A percentile compares a stretch with the other conserved stretches of the same genome.
These are phyloP conservation scores for Arctostaphylos glauca DNA, from an alignment of 148 eudicot species.

Conservation along the genomic window DNA sequence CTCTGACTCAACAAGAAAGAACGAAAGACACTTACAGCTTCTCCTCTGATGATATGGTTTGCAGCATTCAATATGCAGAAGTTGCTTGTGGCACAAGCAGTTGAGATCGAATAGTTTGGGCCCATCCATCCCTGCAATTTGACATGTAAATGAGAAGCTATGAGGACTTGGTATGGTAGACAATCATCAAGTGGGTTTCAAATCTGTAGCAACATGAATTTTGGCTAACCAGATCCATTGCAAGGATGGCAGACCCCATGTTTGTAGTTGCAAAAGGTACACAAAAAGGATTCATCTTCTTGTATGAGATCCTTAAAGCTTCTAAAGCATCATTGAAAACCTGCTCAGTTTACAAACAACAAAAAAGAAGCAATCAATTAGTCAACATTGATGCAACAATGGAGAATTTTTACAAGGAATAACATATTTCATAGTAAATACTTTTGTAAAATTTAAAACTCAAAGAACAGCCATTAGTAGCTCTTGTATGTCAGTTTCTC, in stretches of 20 bases:
- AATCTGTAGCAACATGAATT: conserved; percentile 9
- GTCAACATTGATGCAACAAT: not conserved
- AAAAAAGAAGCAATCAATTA: conserved; percentile 11
- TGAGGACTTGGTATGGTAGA: conserved; percentile 9
- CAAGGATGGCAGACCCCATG: conserved; percentile 99
- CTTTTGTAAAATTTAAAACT: not conserved
- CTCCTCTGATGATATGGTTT: conserved; percentile 93
- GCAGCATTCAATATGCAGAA: conserved; percentile 93
- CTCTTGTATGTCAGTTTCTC: not conserved
- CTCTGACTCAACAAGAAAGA: conserved; percentile 15
- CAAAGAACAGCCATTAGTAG: not conserved
- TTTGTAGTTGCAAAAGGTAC: conserved; percentile 97
- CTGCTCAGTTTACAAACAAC: conserved; percentile 43
- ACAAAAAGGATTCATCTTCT: conserved; percentile 97
- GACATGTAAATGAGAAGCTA: conserved; percentile 13
- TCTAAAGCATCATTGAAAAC: conserved; percentile 91
- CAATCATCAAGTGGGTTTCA: conserved; percentile 5
- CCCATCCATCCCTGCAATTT: conserved; percentile 95
- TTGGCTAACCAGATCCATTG: conserved; percentile 84
- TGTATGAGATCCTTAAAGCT: conserved; percentile 89
- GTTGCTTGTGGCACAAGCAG: conserved; percentile 99
- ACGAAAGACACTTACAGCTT: conserved; percentile 69
- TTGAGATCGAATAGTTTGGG: conserved; percentile 90
- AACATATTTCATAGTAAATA: not conserved
- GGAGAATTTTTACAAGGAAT: not conserved